Base-by-base conservation (phyloP, 352 stramenopile genomes). In the Globisporangium middletonii region DNA sequence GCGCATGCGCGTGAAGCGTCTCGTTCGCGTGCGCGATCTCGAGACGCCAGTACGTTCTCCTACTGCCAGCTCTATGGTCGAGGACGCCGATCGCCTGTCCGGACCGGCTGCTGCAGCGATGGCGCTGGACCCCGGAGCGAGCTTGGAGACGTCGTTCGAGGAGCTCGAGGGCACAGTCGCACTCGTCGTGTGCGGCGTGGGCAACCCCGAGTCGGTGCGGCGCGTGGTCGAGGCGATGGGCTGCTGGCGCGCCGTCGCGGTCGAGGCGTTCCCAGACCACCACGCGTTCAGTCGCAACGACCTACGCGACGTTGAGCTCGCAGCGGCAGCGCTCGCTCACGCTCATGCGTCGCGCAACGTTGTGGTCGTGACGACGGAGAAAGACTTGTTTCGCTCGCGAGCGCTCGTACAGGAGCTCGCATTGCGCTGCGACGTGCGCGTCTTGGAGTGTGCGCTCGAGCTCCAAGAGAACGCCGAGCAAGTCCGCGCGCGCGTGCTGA, bases 331-430 rank as follows among this genome's bases (percentile, higher is more conserved):
- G 18, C 46, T 80, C 0, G 23, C 30, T 12, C 2, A 9, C 0
- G 9, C 16, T 5, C 16, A 19, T 1, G 23, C 19, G 19, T 27
- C 62, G 51, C 11, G 47, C 16, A 41, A 62, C 0, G 55, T 88
- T 16, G 54, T 88, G 38, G 42, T 90, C 11, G 45, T 88, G 35
- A 88, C 75, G 18, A 90, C 80, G 0, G 80, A 90, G 63, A 90
- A 90, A 54, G 77, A 90, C 44, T 73, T 69, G 9, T 62, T 55
- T 47, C 62, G 62, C 30, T 2, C 18, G 0, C 18, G 45, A 28
- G 27, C 57, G 19, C 41, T 56, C 27, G 35, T 69, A 42, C 23
- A 11, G 2, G 11, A 50, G 42, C 44, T 65, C 28, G 67, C 59
- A 11, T 11, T 8, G 13, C 16, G n/a, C 23, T 56, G 30, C 12